Evolutionary conservation across 768 basidiomycete genomes (phyloP), one percentile per base, ranked within the genome.

Genomic region (Clathrus columnatus): DNA sequence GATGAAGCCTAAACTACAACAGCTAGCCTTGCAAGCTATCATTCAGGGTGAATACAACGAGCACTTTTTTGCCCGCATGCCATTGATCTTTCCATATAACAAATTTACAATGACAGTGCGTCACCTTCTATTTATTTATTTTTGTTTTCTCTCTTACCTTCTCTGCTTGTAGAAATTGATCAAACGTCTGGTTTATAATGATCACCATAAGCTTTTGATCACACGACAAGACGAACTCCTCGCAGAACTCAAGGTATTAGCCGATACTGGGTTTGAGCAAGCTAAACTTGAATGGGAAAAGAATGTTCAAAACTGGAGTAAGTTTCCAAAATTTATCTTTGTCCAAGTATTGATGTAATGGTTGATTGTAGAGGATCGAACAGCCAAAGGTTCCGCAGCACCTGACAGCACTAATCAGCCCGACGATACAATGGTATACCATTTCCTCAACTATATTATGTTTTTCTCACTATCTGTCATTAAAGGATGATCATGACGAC

Each of bases 161-260:
- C 23, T 23, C 65, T n/a, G n/a, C n/a, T n/a, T n/a, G n/a, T n/a
- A 94, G 87, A 97, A 96, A 83, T 78, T 97, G 46, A 87, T 93
- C 68, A 92, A 92, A 66, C 82, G 91, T 6, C 88, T 88, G 17
- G 80, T 93, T 11, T 93, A 85, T 70, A 64, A 69, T 0, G 85
- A 87, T 7, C 91, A 94, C 61, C 75, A 79, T 53, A 74, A 76
- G 43, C 73, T 87, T 24, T 72, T 94, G 4, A 73, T 75, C 0
- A 76, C 82, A 54, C 75, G 82, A 45, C 87, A 92, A 66, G 84
- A 86, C 0, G 76, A 78, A 26, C 69, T 91, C 0, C 71, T 96
- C 2, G 71, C 68, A 4, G 78, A 86, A 62, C 78, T 97, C 4
- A 71, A 71, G 45, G 67, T 68, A 7, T 71, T 85, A 36, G 83